A percentile compares a stretch with the other conserved stretches of the same genome.
Evolutionary conservation across 2,329 filamentous ascomycete genomes (phyloP).

Genomic region (Dactylellina cionopaga): DNA sequence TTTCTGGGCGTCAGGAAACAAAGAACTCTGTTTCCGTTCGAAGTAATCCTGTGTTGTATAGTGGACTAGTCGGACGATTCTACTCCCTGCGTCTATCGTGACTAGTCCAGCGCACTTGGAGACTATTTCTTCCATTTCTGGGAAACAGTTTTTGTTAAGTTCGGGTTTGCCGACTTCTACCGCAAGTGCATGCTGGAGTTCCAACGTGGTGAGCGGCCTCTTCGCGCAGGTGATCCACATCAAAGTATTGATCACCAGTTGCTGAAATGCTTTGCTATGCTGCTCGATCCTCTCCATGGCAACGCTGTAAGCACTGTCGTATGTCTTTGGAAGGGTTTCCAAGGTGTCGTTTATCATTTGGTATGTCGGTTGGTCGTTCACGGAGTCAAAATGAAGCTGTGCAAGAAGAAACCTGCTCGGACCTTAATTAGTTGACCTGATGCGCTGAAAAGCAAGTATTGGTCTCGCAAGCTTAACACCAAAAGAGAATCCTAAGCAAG

Average conservation of each 20-base stretch:
- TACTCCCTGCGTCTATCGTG: constrained; percentile 5
- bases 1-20: not conserved
- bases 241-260: not conserved
- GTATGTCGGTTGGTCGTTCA: too few species aligned
- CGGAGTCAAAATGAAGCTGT: not conserved
- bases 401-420: not conserved
- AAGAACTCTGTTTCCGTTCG: not conserved
- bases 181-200: constrained; percentile 27
- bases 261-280: not conserved
- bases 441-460: too few species aligned
- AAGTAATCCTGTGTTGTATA: constrained; percentile 32
- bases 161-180: not conserved
- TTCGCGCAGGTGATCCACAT: constrained; percentile 14
- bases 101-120: constrained; percentile 4
- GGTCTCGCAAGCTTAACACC: too few species aligned
- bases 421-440: not conserved
- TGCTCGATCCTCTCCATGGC: not conserved
- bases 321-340: not conserved
- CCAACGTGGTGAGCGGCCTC: not conserved
- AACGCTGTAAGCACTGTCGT: not conserved
- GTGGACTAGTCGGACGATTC: constrained; percentile 6
- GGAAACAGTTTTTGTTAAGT: constrained; percentile 1
- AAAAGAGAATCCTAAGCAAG: too few species aligned
- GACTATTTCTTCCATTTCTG: not conserved
- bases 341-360: not conserved